Conservation (phyloP, 371 early-diverging fungal species). For the Encephalitozoon hellem region DNA sequence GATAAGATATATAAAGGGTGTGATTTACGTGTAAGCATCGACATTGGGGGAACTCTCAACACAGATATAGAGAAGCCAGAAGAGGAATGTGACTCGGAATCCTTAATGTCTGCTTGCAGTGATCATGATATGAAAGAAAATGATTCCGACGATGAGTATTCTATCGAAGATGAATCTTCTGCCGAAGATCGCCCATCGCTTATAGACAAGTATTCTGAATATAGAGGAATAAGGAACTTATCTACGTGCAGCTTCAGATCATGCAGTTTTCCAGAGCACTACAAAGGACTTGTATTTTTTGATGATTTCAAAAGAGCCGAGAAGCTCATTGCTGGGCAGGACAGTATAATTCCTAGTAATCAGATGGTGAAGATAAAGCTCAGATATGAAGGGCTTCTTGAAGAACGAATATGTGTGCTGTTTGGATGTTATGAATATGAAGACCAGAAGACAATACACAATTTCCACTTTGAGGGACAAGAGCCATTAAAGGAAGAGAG, state of each 20-base stretch:
- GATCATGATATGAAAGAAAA: slow-evolving; percentile 1
- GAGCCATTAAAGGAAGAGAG: not conserved
- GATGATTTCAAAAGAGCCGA: slow-evolving; percentile 33
- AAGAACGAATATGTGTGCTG: slow-evolving; percentile 20
- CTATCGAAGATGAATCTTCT: not conserved
- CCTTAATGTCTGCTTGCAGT: not conserved
- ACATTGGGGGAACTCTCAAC: not conserved
- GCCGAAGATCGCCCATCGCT: slow-evolving; percentile 20
- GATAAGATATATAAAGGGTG: not conserved
- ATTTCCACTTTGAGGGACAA: slow-evolving; percentile 23
- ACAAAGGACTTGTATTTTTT: slow-evolving; percentile 52
- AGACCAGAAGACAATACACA: slow-evolving; percentile 32
- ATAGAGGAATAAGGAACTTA: slow-evolving; percentile 47
- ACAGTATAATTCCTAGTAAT: slow-evolving; percentile 15
- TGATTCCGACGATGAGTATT: slow-evolving; percentile 1
- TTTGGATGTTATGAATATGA: slow-evolving; percentile 48
- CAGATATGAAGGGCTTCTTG: not conserved
- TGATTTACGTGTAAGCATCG: not conserved
- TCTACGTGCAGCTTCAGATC: slow-evolving; percentile 38
- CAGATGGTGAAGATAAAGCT: slow-evolving; percentile 33
- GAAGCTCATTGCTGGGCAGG: slow-evolving; percentile 16
- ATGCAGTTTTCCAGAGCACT: slow-evolving; percentile 42
- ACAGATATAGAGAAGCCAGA: not conserved
- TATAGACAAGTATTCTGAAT: slow-evolving; percentile 43
- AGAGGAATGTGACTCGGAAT: slow-evolving; percentile 21